These are phyloP conservation scores for Excoecaria agallocha DNA, from an alignment of 345 rosid genomes.

Conservation along the genomic window DNA sequence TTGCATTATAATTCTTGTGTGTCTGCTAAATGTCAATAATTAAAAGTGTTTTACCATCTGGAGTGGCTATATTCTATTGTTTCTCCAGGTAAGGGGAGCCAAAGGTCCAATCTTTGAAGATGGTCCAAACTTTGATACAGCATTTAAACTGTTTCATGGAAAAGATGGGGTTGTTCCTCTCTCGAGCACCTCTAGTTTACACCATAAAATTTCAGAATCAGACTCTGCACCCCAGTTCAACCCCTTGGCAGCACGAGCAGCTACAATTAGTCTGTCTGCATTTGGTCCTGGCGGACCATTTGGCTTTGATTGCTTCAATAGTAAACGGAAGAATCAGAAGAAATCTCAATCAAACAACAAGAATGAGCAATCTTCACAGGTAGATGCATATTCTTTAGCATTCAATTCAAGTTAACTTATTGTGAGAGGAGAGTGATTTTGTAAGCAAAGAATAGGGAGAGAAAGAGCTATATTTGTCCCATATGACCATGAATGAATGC, in stretches of 20 bases:
- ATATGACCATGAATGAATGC: background rate
- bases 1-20: background rate
- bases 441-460: background rate
- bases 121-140: slow-evolving; percentile 66
- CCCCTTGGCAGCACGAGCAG: slow-evolving; percentile 64
- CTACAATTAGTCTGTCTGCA: slow-evolving; percentile 76
- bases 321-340: slow-evolving; percentile 67
- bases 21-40: background rate
- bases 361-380: slow-evolving; percentile 56
- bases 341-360: slow-evolving; percentile 52
- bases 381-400: slow-evolving; percentile 21
- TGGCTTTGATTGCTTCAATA: slow-evolving; percentile 61
- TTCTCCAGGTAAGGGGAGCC: slow-evolving; percentile 45
- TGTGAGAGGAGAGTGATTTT: background rate
- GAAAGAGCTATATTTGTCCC: background rate
- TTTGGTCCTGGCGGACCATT: slow-evolving; percentile 78
- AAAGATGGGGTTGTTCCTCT: slow-evolving; percentile 83
- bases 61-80: background rate
- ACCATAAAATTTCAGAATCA: slow-evolving; percentile 21
- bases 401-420: slow-evolving; percentile 3
- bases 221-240: slow-evolving; percentile 57
- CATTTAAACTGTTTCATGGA: slow-evolving; percentile 83
- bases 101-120: slow-evolving; percentile 94
- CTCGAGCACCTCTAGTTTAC: slow-evolving; percentile 35
- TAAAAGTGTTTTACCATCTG: background rate